phyloP scores from a whole-genome alignment of 352 stramenopile species.

The Globisporangium middletonii region DNA sequence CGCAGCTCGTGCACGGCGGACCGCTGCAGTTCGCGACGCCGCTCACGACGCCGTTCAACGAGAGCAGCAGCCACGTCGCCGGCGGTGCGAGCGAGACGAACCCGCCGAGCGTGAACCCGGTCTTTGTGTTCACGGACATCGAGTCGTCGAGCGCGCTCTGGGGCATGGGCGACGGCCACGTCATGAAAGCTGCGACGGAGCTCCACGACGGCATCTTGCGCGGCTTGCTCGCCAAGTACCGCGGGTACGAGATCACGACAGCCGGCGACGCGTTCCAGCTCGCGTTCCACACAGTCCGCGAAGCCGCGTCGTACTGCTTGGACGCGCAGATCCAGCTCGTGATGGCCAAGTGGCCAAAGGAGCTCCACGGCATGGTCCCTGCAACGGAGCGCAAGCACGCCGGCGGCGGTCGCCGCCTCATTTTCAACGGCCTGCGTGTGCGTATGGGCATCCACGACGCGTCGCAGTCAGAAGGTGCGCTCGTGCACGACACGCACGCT shows the following conservation, averaged over 20 bases:
- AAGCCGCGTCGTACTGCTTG: conserved; percentile 61
- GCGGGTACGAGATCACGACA: conserved; percentile 76
- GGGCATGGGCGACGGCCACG: conserved; percentile 32
- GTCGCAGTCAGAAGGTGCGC: conserved; percentile 34
- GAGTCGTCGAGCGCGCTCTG: conserved; percentile 70
- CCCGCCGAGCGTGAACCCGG: conserved; percentile 26
- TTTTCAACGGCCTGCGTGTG: conserved; percentile 64
- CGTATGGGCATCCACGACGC: conserved; percentile 74
- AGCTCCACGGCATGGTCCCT: conserved; percentile 39
- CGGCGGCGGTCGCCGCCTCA: neutral
- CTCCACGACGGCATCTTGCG: conserved; percentile 63
- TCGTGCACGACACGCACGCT: conserved; percentile 45
- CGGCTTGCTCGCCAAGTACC: conserved; percentile 37
- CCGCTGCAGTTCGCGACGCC: conserved; percentile 10
- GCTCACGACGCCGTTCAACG: conserved; percentile 16
- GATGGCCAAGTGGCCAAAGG: conserved; percentile 51
- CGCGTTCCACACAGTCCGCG: conserved; percentile 57
- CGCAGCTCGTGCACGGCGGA: conserved; percentile 17
- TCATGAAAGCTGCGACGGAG: conserved; percentile 56
- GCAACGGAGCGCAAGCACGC: conserved; percentile 42
- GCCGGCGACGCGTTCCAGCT: conserved; percentile 68
- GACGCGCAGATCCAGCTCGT: conserved; percentile 58
- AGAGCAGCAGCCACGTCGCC: conserved; percentile 19
- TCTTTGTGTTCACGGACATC: conserved; percentile 82
- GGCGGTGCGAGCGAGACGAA: conserved; percentile 10